A percentile compares a stretch with the other conserved stretches of the same genome.
phyloP scores from a whole-genome alignment of 306 rosid genomes.

The Cicer judaicum region DNA sequence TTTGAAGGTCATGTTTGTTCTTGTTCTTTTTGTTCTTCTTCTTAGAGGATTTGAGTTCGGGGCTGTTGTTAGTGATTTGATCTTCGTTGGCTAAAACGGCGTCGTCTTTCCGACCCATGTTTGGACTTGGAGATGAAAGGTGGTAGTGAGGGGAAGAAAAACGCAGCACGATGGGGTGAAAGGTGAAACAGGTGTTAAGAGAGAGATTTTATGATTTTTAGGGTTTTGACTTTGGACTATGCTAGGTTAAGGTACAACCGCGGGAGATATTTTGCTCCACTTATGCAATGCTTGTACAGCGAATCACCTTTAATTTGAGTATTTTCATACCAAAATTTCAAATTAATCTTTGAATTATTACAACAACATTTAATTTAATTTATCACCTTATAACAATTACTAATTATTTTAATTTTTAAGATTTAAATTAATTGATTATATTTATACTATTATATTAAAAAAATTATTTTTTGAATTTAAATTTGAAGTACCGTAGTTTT shows the following conservation, averaged over 20 bases:
- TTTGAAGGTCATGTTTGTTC: slow-evolving; percentile 44
- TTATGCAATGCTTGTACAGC: too few relatives aligned
- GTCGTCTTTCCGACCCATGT: slow-evolving; percentile 75
- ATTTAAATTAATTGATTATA: too few relatives aligned
- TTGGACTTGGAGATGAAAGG: slow-evolving; percentile 9
- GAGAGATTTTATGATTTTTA: slow-evolving; percentile 44
- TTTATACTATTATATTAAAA: too few relatives aligned
- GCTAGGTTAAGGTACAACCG: not conserved
- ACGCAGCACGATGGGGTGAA: slow-evolving; percentile 35
- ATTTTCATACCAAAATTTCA: too few relatives aligned
- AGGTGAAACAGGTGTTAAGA: not conserved
- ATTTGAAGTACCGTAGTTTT: too few relatives aligned
- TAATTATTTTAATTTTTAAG: too few relatives aligned
- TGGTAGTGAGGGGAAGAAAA: not conserved
- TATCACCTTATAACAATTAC: too few relatives aligned
- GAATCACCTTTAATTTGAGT: too few relatives aligned
- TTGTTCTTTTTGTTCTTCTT: slow-evolving; percentile 61
- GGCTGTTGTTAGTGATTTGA: slow-evolving; percentile 4
- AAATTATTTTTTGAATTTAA: too few relatives aligned
- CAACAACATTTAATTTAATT: too few relatives aligned
- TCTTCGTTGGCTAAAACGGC: slow-evolving; percentile 41
- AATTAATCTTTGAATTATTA: too few relatives aligned
- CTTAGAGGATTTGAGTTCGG: slow-evolving; percentile 54
- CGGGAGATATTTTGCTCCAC: not conserved
- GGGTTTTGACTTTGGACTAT: slow-evolving; percentile 62